phyloP scores from a whole-genome alignment of 2,329 filamentous ascomycete genomes.

The Alternaria viburni region DNA sequence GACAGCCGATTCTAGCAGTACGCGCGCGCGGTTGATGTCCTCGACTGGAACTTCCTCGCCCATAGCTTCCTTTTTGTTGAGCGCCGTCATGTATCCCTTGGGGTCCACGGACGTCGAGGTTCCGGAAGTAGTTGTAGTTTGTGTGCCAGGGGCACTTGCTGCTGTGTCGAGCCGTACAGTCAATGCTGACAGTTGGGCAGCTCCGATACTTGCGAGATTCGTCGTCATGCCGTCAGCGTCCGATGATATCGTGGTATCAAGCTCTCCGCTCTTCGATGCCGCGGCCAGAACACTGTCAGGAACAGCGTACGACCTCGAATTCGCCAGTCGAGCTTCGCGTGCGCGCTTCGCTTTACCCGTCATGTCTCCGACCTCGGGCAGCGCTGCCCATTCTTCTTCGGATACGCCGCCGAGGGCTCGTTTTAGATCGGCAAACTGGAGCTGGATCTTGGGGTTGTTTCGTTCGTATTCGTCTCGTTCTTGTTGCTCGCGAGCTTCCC shows the following conservation, averaged over 20 bases:
- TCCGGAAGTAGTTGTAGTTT: constrained; percentile 69
- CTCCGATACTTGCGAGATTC: constrained; percentile 97
- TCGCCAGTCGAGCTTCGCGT: constrained; percentile 77
- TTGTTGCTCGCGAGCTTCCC: constrained; percentile 91
- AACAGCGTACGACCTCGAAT: constrained; percentile 82
- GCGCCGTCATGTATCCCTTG: constrained; percentile 91
- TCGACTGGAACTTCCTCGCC: constrained; percentile 80
- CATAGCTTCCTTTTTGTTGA: constrained; percentile 80
- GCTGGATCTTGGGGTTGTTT: constrained; percentile 97
- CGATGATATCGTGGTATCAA: constrained; percentile 80
- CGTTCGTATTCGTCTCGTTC: constrained; percentile 95
- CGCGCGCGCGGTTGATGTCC: constrained; percentile 91
- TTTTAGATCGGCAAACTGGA: constrained; percentile 96
- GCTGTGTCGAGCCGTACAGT: constrained; percentile 93
- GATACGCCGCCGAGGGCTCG: constrained; percentile 84
- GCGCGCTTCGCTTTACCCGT: constrained; percentile 90
- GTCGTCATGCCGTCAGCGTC: constrained; percentile 86
- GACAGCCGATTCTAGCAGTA: constrained; percentile 93
- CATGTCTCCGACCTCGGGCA: constrained; percentile 95
- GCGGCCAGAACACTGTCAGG: constrained; percentile 94
- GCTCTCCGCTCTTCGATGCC: constrained; percentile 78
- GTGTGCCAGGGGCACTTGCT: constrained; percentile 68
- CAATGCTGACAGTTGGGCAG: constrained; percentile 92
- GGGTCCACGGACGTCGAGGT: constrained; percentile 92
- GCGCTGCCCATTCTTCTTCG: constrained; percentile 94